phyloP scores from a whole-genome alignment of 2,329 filamentous ascomycete genomes.

The Cadophora gregata region DNA sequence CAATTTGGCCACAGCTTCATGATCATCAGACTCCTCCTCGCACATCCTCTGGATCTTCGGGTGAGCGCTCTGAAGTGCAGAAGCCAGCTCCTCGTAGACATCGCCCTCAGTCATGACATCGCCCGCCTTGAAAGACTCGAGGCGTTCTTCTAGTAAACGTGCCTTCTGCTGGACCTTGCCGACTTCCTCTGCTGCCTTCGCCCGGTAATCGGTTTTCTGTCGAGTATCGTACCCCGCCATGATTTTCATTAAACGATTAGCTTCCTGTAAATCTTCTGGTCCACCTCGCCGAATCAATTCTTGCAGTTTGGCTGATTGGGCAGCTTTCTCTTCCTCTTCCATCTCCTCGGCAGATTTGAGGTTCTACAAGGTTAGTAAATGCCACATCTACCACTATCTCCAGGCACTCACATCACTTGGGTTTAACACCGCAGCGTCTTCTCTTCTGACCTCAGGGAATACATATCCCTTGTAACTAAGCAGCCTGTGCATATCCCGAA shows the following conservation, averaged over 20 bases:
- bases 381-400: background rate
- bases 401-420: constrained; percentile 84
- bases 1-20: constrained; percentile 92
- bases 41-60: constrained; percentile 99
- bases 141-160: constrained; percentile 86
- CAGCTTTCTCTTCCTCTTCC: constrained; percentile 94
- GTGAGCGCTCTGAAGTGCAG: constrained; percentile 88
- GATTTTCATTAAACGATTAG: constrained; percentile 97
- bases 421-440: constrained; percentile 96
- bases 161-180: constrained; percentile 96
- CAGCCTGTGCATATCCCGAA: constrained; percentile 95
- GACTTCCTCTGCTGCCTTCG: constrained; percentile 96
- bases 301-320: constrained; percentile 97
- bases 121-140: constrained; percentile 82
- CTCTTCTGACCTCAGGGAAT: constrained; percentile 88
- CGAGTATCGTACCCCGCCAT: constrained; percentile 98
- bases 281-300: constrained; percentile 92
- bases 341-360: constrained; percentile 97
- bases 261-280: constrained; percentile 93
- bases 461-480: constrained; percentile 96
- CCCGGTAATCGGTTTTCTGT: constrained; percentile 95
- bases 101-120: constrained; percentile 76
- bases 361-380: constrained; percentile 61
- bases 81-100: constrained; percentile 83
- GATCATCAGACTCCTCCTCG: constrained; percentile 96